Evolutionary conservation across 2,329 filamentous ascomycete genomes (phyloP), one percentile per base, ranked within the genome.

Genomic region (Aspergillus jensenii): DNA sequence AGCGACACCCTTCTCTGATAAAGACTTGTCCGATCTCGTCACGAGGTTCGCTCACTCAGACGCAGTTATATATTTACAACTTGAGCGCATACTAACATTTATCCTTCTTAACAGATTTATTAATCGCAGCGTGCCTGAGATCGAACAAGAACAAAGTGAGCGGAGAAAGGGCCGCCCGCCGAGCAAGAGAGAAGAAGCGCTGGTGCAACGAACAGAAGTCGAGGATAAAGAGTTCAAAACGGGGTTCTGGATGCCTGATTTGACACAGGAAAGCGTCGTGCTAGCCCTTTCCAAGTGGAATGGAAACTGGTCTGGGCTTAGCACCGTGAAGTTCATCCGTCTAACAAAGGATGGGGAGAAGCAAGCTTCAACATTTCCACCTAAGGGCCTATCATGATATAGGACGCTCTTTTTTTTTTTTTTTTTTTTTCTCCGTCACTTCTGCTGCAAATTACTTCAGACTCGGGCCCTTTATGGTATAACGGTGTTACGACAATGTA

Each of bases 181-280:
- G 17, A 90, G 83, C 68, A 86, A 87, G 21, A 87, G 85, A 59
- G 91, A 97, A 73, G 90, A 93, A 64, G 78, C 90, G 19, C 79
- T 98, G 40, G 87, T 86, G 72, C 82, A 90, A 67, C 88, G 87
- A 63, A 87, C 90, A 55, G 82, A 84, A 14, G 78, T 78, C 1
- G 89, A 97, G 62, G 82, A 88, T 69, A 89, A 89, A 65, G 95
- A 99, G 78, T 90, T 90, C 64, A 84, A 88, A 62, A 86, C 87
- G 53, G 95, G 95, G 0, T 96, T 96, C 69, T 89, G 73, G 75
- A 74, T 96, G 41, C 93, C 93, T 0, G 90, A 97, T 70, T 78
- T 97, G 54, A 84, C 86, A 55, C 82, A 87, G 43, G 79, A 82
- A 41, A 83, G 87, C 48, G 91, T 87, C 64, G 76, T 90, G 52